Evolutionary conservation across 1,284 basidiomycete genomes (phyloP).

Genomic region (Boletus albobrunnescens): DNA sequence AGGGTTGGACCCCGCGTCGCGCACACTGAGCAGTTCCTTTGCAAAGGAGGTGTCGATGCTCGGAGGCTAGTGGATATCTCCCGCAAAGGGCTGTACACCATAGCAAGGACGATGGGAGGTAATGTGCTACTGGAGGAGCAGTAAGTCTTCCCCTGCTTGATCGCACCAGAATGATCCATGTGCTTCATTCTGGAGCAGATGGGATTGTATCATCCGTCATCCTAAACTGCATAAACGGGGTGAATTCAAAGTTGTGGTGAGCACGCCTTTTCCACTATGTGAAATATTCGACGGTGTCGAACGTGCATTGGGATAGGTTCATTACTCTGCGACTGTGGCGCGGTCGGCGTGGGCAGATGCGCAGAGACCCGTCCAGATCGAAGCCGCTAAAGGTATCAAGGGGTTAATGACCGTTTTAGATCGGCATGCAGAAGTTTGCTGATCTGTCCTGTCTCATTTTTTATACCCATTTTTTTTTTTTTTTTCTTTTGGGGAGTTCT

Average conservation of each 20-base stretch:
- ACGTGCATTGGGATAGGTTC: slow-evolving; percentile 26
- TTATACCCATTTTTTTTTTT: not conserved
- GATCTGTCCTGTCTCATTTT: slow-evolving; percentile 5
- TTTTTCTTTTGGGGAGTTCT: slow-evolving; percentile 10
- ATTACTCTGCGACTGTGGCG: slow-evolving; percentile 34
- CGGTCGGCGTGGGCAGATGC: slow-evolving; percentile 34
- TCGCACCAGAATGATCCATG: slow-evolving; percentile 19
- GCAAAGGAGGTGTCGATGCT: slow-evolving; percentile 36
- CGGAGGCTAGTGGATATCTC: slow-evolving; percentile 33
- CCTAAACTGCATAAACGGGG: slow-evolving; percentile 28
- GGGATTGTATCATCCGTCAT: slow-evolving; percentile 36
- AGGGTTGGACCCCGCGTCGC: slow-evolving; percentile 34
- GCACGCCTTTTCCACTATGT: slow-evolving; percentile 9
- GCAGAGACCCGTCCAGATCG: slow-evolving; percentile 33
- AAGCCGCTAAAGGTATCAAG: slow-evolving; percentile 34
- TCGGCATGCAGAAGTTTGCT: slow-evolving; percentile 31
- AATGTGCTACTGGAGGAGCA: slow-evolving; percentile 37
- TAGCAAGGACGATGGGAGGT: slow-evolving; percentile 35
- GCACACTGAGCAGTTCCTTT: slow-evolving; percentile 35
- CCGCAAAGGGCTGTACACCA: slow-evolving; percentile 32
- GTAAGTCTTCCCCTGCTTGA: slow-evolving; percentile 23
- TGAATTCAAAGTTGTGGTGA: slow-evolving; percentile 34
- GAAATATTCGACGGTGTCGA: slow-evolving; percentile 11
- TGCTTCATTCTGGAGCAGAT: slow-evolving; percentile 24
- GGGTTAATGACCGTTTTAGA: slow-evolving; percentile 36